Evolutionary conservation across 108 stramenopile genomes (phyloP), one percentile per base, ranked within the genome.

Genomic region (Schizochytrium sp.): DNA sequence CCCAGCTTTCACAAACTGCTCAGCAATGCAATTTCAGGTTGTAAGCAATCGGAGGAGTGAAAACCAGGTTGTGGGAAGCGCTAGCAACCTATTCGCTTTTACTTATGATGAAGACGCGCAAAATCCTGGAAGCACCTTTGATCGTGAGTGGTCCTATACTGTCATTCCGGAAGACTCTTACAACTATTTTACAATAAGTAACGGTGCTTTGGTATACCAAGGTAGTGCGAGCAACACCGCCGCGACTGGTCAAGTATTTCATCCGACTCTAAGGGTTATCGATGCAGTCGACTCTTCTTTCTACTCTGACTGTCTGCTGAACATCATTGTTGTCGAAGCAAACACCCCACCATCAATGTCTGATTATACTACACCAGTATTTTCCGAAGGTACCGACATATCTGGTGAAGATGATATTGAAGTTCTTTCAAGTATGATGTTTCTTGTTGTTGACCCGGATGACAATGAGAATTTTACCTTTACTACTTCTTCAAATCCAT

Each of bases 81-180:
- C 76, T 7, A n/a, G 50, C 76, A 10, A 55, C 40, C 53, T 83
- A n/a, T n/a, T 38, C 47, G 40, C n/a, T 13, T 5, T 55, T 8
- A 83, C 76, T 5, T 83, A 10, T 8, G 76, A 83, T 53, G 76
- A 83, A 42, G 76, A 83, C 47, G 38, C 59, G 17, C 59, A 60
- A n/a, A 60, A 60, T n/a, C 19, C 76, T 8, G 40, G 76, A 17
- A 17, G 50, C 13, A 40, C 76, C 50, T 83, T 47, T 28, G 5
- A 19, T 10, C 53, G 28, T 55, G 53, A 13, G 10, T 83, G 53
- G 50, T 38, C 47, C 50, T 83, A 83, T 53, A 10, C 10, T 10
- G 15, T 83, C 5, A 13, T 17, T 13, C 38, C 10, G 15, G 47
- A 83, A 55, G 76, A 47, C 15, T n/a, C 28, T 0, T 49, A 38